Evolutionary conservation across 2,329 filamentous ascomycete genomes (phyloP).

Genomic region (Phoma herbarum): DNA sequence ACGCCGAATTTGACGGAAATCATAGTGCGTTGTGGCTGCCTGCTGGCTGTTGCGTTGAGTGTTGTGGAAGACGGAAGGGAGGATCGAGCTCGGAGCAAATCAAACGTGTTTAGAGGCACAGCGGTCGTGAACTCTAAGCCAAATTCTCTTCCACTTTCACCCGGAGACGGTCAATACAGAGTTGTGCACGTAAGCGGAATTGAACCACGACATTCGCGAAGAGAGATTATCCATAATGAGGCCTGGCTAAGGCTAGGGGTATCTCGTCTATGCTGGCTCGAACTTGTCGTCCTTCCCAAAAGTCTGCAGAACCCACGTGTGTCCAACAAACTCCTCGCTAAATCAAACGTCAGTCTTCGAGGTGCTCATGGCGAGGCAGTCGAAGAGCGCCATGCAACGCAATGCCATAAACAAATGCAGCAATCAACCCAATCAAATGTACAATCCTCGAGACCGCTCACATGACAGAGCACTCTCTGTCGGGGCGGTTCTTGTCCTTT

Average conservation of each 20-base stretch:
- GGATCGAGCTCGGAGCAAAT: too few species aligned
- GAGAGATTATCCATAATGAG: neutral
- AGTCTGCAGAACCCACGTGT: slow-evolving; percentile 7
- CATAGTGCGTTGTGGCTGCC: too few species aligned
- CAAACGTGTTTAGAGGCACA: too few species aligned
- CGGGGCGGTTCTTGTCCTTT: slow-evolving; percentile 47
- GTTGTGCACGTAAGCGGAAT: too few species aligned
- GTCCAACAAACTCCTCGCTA: slow-evolving; percentile 37
- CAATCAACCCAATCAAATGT: neutral
- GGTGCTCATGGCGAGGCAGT: neutral
- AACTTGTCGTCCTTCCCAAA: slow-evolving; percentile 4
- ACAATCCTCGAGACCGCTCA: slow-evolving; percentile 32
- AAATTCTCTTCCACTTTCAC: too few species aligned
- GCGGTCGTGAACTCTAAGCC: too few species aligned
- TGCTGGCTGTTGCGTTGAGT: too few species aligned
- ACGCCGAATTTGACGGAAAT: too few species aligned
- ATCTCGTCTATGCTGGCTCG: slow-evolving; percentile 35
- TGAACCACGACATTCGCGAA: neutral
- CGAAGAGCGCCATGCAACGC: slow-evolving; percentile 9
- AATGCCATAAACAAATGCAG: slow-evolving; percentile 7
- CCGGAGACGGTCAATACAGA: too few species aligned
- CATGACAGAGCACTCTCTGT: slow-evolving; percentile 57
- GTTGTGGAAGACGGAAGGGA: too few species aligned
- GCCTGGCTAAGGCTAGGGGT: slow-evolving; percentile 22
- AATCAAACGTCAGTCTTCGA: slow-evolving; percentile 18